Evolutionary conservation across 305 asterid genomes (phyloP), one percentile per base, ranked within the genome.

Genomic region (Andrographis paniculata): DNA sequence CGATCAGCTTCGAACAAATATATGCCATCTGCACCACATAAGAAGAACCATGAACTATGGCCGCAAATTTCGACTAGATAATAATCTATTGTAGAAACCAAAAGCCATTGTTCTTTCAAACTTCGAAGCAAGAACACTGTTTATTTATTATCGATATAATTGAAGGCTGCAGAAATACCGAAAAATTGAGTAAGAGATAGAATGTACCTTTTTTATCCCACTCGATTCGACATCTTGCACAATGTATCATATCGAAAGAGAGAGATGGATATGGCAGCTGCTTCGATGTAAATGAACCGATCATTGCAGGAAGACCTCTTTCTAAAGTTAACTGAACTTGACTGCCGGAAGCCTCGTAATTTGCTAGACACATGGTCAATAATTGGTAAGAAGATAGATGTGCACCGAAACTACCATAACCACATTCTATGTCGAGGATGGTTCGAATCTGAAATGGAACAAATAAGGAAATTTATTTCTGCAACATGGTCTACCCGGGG

Each of bases 281-380:
- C 73, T 74, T 84, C 36, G 91, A 79, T 53, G 82, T 61, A 62
- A 92, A 87, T 46, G 97, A 87, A 51, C 93, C 95, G 60, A 87
- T 71, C 93, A 92, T 77, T 42, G 99, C 99, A 13, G 99, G 99
- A 59, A 92, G 93, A 44, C 99, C 99, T 74, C 99, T 77, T 75
- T 92, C 99, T 21, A 84, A 91, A 45, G 97, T 92, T 49, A 92
- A 76, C 58, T 92, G 96, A 61, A 87, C 97, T 10, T 87, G 99
- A 76, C 97, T 92, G 48, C 97, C 99, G 10, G 99, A 92, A 22
- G 91, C 78, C 74, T 92, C 97, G 50, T 87, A 92, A 67, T 87
- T 80, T 14, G 99, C 99, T 50, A 84, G 37, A 59, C 99, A 92
- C 86, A 84, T 79, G 56, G 97, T 87, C 68, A 81, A 60, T 53